Evolutionary conservation across 2,329 filamentous ascomycete genomes (phyloP).

Genomic region (Aphanoascus verrucosus): DNA sequence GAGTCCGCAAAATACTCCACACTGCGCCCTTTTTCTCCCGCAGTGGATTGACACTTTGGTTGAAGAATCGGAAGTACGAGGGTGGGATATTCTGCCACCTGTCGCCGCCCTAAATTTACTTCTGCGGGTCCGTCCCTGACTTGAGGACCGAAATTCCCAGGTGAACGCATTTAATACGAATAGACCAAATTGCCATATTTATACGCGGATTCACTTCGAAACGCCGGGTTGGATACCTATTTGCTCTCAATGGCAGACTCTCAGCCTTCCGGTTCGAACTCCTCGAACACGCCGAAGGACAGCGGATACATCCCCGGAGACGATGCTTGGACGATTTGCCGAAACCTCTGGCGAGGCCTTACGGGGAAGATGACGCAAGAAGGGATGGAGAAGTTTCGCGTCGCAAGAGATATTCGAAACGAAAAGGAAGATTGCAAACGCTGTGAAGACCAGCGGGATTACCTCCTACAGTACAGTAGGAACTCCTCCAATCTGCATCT

Average conservation of each 20-base stretch:
- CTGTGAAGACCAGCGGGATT: slow-evolving; percentile 74
- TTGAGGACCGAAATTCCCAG: background rate
- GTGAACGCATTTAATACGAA: too few relatives aligned
- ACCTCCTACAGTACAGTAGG: slow-evolving; percentile 63
- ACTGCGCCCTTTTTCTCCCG: background rate
- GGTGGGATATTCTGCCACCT: slow-evolving; percentile 2
- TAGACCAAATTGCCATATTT: too few relatives aligned
- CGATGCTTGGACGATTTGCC: slow-evolving; percentile 49
- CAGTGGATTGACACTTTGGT: background rate
- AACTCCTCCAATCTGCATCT: slow-evolving; percentile 1
- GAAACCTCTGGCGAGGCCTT: slow-evolving; percentile 76
- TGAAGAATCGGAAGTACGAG: background rate
- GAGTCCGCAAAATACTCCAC: slow-evolving; percentile 3
- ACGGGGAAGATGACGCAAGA: slow-evolving; percentile 59
- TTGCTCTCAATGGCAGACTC: slow-evolving; percentile 23
- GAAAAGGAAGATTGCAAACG: slow-evolving; percentile 67
- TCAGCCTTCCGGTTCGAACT: slow-evolving; percentile 10
- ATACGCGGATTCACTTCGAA: too few relatives aligned
- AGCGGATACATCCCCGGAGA: slow-evolving; percentile 33
- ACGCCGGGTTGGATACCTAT: background rate
- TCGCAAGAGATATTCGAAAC: slow-evolving; percentile 61
- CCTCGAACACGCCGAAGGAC: slow-evolving; percentile 22
- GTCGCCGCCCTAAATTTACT: slow-evolving; percentile 1
- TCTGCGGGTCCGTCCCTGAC: background rate
- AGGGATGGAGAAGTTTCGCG: slow-evolving; percentile 65